phyloP scores from a whole-genome alignment of 495 filamentous ascomycete species.

The Aspergillus cavernicola region DNA sequence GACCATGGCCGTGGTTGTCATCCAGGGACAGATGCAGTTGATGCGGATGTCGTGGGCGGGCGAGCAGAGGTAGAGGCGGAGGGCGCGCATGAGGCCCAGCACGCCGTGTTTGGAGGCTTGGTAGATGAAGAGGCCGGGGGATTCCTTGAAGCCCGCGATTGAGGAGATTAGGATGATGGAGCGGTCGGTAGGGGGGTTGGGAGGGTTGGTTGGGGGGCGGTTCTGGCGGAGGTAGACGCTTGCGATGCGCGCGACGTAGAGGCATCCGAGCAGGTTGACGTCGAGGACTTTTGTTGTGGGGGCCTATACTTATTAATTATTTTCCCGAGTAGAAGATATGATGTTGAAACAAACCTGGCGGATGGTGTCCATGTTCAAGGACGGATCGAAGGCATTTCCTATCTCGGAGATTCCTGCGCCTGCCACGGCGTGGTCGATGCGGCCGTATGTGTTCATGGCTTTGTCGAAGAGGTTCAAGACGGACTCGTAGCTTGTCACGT shows the following conservation, averaged over 20 bases:
- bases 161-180: conserved; percentile 32
- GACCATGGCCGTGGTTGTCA: conserved; percentile 36
- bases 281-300: conserved; percentile 31
- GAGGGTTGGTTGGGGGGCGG: neutral
- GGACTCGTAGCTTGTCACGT: conserved; percentile 31
- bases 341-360: neutral
- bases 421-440: conserved; percentile 31
- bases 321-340: neutral
- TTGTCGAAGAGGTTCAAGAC: conserved; percentile 28
- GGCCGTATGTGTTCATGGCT: conserved; percentile 20
- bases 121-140: conserved; percentile 28
- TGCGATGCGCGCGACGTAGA: conserved; percentile 31
- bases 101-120: conserved; percentile 37
- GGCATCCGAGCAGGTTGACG: conserved; percentile 29
- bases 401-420: conserved; percentile 33
- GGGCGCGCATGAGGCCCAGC: conserved; percentile 32
- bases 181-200: conserved; percentile 26
- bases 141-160: conserved; percentile 34
- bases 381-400: conserved; percentile 26
- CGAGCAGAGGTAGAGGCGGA: conserved; percentile 19
- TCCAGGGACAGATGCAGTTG: conserved; percentile 39
- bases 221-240: conserved; percentile 29
- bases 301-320: neutral
- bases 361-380: conserved; percentile 19
- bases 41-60: conserved; percentile 29